Evolutionary conservation across 441 rosid species (phyloP), one percentile per base, ranked within the genome.

Genomic region (Kokia cookei): DNA sequence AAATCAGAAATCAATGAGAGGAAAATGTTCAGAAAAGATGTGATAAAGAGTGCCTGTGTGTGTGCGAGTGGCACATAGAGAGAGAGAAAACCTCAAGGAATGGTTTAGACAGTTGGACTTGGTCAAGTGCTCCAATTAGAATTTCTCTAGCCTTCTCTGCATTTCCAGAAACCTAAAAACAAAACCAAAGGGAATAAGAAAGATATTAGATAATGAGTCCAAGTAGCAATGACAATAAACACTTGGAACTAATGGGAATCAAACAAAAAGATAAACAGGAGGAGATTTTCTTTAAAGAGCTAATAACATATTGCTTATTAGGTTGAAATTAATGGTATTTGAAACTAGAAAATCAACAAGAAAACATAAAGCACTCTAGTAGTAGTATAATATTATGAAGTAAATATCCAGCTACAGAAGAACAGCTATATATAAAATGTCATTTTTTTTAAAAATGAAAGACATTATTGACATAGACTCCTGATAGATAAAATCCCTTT

Each of bases 91-190:
- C 97, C 91, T 96, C 98, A 40, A 92, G 82, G 78, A 94, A 75
- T 24, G 91, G 92, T 79, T 94, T 94, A 29, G 97, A 89, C 26
- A 87, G 84, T 74, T 89, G 98, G 22, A 91, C 86, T 67, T 89
- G 86, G 58, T 94, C 98, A 77, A 92, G 85, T 27, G 93, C 97
- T 80, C 87, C 89, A 68, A 72, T 84, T 27, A 96, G 55, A 80
- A 94, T 84, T 76, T 91, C 90, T 78, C 92, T 84, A 53, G 96
- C 95, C 77, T 88, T 96, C 75, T 90, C 92, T 70, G 85, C 81
- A 78, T 96, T 89, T 2, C 88, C 83, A 65, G 87, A 82, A 73
- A 85, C 93, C 99, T 96, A 77, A 47, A 65, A 77, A 50, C 2
- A 9, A 51, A 27, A 50, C 24, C 58, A 15, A 27, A 47, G 42